Evolutionary conservation across 129 eudicot genomes (phyloP), one percentile per base, ranked within the genome.

Genomic region (Pittosporum tobira): DNA sequence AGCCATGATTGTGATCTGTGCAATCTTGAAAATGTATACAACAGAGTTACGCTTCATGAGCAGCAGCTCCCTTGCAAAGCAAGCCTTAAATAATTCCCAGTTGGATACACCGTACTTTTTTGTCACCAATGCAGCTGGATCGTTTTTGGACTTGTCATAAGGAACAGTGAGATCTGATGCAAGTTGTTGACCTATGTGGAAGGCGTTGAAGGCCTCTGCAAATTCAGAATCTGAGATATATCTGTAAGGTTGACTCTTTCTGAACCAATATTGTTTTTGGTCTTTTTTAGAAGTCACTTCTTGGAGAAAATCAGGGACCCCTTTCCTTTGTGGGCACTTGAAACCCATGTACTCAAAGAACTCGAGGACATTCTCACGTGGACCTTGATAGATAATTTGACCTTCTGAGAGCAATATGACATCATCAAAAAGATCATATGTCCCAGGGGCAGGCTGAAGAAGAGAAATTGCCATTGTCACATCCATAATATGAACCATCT

Each of bases 221-320:
- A 84, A 75, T 38, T 78, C 67, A 1, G 67, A 3, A 12, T 72
- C 82, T 8, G 94, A 74, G 19, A 80, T 16, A 34, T 53, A 77
- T 49, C 25, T 18, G 38, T 80, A 84, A 23, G 84, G 88, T 31
- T 71, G 48, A 9, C 77, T 51, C 30, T 50, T 77, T 0, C 45
- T 65, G 48, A 47, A 77, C 84, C 87, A 84, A 26, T 84, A 84
- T 25, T 84, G 94, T 40, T 77, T 81, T 59, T 84, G 94, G 44
- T 84, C 88, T 22, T 80, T 84, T 43, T 13, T 68, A 2, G 94
- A 84, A 46, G 81, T 78, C 8, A 82, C 88, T 19, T 81, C 88
- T 51, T 77, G 88, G 28, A 81, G 62, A 47, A 81, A 81, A 70
- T 81, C 88, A 0, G 84, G 84, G 6, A 71, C 81, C 50, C 88